These are phyloP conservation scores for Pichia sp. DNA, from an alignment of 1,139 yeast genomes.

Conservation along the genomic window DNA sequence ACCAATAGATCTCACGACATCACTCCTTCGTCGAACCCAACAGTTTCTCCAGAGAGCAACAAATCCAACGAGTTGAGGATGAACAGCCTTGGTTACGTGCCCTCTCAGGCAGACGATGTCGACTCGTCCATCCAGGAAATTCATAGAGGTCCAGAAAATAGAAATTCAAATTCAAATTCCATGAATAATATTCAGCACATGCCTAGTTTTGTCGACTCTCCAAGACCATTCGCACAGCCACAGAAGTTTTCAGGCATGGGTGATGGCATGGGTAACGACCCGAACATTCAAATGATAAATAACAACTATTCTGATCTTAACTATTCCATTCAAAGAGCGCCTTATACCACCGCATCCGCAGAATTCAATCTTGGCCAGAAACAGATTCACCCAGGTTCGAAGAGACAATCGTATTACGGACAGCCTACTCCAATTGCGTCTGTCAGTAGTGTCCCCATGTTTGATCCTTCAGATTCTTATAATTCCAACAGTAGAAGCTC, in stretches of 20 bases:
- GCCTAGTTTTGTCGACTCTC: background rate
- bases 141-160: conserved; percentile 31
- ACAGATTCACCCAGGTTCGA: background rate
- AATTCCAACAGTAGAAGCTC: conserved; percentile 5
- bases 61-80: conserved; percentile 13
- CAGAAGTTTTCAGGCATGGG: background rate
- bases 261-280: background rate
- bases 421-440: background rate
- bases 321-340: background rate
- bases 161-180: conserved; percentile 19
- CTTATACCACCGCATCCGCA: background rate
- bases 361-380: background rate
- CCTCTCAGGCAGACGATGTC: conserved; percentile 15
- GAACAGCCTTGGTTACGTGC: conserved; percentile 10
- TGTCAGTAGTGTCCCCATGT: conserved; percentile 2
- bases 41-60: background rate
- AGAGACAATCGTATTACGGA: background rate
- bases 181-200: conserved; percentile 10
- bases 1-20: conserved; percentile 25
- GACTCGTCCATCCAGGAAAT: conserved; percentile 33
- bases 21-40: conserved; percentile 14
- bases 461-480: background rate
- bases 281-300: background rate
- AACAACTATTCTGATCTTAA: background rate
- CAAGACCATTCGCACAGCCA: conserved; percentile 2